phyloP scores from a whole-genome alignment of 176 grass and related monocot genomes.

The Raddia guianensis region DNA sequence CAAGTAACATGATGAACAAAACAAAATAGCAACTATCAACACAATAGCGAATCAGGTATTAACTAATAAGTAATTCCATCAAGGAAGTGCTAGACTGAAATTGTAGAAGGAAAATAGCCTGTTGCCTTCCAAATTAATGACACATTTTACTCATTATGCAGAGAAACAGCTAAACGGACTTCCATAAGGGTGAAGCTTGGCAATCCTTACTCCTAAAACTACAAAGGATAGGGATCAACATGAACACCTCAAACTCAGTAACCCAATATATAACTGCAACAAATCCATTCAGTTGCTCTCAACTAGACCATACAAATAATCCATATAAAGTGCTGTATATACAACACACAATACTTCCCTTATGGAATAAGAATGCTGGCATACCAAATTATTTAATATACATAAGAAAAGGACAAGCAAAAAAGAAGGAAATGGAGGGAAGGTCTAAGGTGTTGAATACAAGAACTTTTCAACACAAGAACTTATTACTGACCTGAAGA shows the following conservation, averaged over 20 bases:
- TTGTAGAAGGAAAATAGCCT: neutral
- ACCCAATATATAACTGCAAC: neutral
- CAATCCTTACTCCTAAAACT: neutral
- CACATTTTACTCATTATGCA: constrained; percentile 4
- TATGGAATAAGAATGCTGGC: neutral
- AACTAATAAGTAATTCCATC: neutral
- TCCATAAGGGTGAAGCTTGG: neutral
- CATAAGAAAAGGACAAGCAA: neutral
- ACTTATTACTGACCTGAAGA: constrained; percentile 74
- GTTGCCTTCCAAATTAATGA: neutral
- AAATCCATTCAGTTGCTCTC: neutral
- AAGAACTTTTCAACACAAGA: constrained; percentile 34
- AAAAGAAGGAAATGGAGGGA: neutral
- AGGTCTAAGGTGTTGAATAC: neutral
- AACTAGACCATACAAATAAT: neutral
- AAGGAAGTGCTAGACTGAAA: neutral
- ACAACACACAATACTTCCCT: neutral
- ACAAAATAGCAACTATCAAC: neutral
- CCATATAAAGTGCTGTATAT: neutral
- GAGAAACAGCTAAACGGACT: neutral
- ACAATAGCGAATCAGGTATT: neutral
- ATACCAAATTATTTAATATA: neutral
- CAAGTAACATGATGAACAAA: neutral
- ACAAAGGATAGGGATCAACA: neutral
- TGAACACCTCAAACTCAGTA: neutral